A percentile compares a stretch with the other conserved stretches of the same genome.
Conservation (phyloP, 2,329 filamentous ascomycete species). For the Ampelomyces quisqualis region DNA sequence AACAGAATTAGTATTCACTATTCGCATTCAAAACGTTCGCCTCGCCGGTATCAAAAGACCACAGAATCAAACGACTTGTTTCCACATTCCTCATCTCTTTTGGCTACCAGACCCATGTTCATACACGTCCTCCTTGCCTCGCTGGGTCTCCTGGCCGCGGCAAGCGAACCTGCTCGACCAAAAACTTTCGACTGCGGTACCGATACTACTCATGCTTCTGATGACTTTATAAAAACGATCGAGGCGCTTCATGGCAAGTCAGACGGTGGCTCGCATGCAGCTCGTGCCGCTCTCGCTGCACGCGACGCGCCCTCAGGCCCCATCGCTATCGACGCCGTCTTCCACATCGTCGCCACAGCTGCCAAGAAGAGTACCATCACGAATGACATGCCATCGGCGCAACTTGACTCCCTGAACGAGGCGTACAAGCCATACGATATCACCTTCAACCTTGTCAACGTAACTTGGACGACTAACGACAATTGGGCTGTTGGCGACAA, state of each 20-base stretch:
- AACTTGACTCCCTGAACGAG: slow-evolving; percentile 45
- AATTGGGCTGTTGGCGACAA: slow-evolving; percentile 53
- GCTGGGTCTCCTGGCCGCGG: slow-evolving; percentile 23
- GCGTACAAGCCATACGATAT: slow-evolving; percentile 55
- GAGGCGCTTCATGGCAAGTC: slow-evolving; percentile 35
- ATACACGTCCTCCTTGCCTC: slow-evolving; percentile 37
- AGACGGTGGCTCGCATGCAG: slow-evolving; percentile 27
- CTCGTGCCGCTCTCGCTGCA: slow-evolving; percentile 29
- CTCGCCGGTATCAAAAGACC: slow-evolving; percentile 9
- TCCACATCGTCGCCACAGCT: slow-evolving; percentile 48
- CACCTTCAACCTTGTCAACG: slow-evolving; percentile 52
- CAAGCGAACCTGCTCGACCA: slow-evolving; percentile 18
- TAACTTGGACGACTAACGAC: slow-evolving; percentile 56
- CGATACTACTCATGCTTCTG: slow-evolving; percentile 37
- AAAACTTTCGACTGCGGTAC: slow-evolving; percentile 50
- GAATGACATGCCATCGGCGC: slow-evolving; percentile 44
- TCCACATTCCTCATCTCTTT: slow-evolving; percentile 23
- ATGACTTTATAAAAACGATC: slow-evolving; percentile 45
- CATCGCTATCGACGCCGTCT: slow-evolving; percentile 47
- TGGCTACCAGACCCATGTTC: slow-evolving; percentile 25
- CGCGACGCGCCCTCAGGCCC: slow-evolving; percentile 22
- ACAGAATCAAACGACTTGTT: slow-evolving; percentile 10
- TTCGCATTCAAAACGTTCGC: slow-evolving; percentile 15
- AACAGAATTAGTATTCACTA: slow-evolving; percentile 10
- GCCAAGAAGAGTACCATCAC: slow-evolving; percentile 44